Base-by-base conservation (phyloP, 345 rosid genomes). In the Chamaenerion angustifolium region DNA sequence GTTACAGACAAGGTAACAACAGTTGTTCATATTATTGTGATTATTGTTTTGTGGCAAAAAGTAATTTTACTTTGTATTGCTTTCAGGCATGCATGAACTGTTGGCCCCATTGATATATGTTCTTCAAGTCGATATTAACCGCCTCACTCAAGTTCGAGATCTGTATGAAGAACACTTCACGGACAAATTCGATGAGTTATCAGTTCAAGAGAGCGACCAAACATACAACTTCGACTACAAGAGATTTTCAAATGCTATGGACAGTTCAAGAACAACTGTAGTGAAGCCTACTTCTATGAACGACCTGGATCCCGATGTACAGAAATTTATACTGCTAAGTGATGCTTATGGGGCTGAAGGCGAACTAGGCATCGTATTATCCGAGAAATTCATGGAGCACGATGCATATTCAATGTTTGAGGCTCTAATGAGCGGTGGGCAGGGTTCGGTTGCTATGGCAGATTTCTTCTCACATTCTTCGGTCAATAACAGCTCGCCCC, bases 261-360 rank as follows among this genome's bases (percentile, higher is more conserved):
- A 76, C 35, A 81, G 77, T 58, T 81, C 80, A 57, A 49, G 50
- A 56, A 78, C 77, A 47, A 78, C 52, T 52, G 55, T 74, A 4
- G 45, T 63, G 59, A 84, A 84, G 51, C 58, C 70, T n/a, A 63
- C 37, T 66, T 77, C 81, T 65, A 64, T 87, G 42, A 71, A 70
- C 54, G 95, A 92, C 64, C 96, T 87, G 16, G 98, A 87, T 74
- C 85, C 90, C 0, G 84, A 92, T 59, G 73, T 87, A 49, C 82
- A 77, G 56, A 71, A 76, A 11, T 70, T 79, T 49, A 71, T 87
- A 17, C 54, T 66, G 74, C 63, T 92, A 16, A 84, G 84, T 23
- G 98, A 92, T 69, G 82, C 96, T 42, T 92, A 92, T 35, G 98
- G 98, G 45, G 95, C 94, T 12, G 98, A 92, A 78, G 96, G 98